Base-by-base conservation (phyloP, 225 moss, liverwort and hornwort genomes). In the Straminergon stramineum region DNA sequence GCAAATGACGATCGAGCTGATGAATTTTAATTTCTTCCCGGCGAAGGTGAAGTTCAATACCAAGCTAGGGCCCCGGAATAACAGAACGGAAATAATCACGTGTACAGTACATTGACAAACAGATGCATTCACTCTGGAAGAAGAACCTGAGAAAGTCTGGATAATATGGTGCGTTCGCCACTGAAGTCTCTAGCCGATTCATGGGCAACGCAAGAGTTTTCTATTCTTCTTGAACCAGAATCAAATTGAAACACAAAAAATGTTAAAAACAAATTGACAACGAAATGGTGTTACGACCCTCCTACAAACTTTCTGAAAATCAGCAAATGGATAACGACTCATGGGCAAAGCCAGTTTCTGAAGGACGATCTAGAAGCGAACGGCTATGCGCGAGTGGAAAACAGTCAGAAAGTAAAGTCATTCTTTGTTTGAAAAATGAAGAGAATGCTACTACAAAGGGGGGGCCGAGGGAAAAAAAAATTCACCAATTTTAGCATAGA, bases 381-480 rank as follows among this genome's bases (percentile, higher is more conserved):
- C 30, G 71, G 53, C 64, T 63, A 39, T 53, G 53, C 39, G 63
- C 52, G 14, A 26, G 31, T 39, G 65, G 55, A 76, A 64, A 75
- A 63, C 32, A 64, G 56, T 64, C 21, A 67, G 81, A 68, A 48
- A 75, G 83, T 23, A 51, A 85, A 51, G 70, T 87, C 85, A 84
- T 89, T 89, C 85, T 78, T 88, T 32, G 53, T 64, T 87, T 91
- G 68, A 73, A 85, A 84, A 85, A 84, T 87, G 82, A 71, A 57
- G 82, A 85, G 85, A 87, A 65, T 75, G 89, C 83, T 80, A 75
- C 58, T 58, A 82, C 90, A 87, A 83, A 81, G 81, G 57, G 81
- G 66, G 66, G 31, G 9, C 15, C 23, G 27, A 48, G 84, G 18
- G 48, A 67, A 75, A 86, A 75, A 66, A 67, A 34, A 45, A 34